Conservation (phyloP, 805 yeast species). For the Isabelozyma pseudorhagii region DNA sequence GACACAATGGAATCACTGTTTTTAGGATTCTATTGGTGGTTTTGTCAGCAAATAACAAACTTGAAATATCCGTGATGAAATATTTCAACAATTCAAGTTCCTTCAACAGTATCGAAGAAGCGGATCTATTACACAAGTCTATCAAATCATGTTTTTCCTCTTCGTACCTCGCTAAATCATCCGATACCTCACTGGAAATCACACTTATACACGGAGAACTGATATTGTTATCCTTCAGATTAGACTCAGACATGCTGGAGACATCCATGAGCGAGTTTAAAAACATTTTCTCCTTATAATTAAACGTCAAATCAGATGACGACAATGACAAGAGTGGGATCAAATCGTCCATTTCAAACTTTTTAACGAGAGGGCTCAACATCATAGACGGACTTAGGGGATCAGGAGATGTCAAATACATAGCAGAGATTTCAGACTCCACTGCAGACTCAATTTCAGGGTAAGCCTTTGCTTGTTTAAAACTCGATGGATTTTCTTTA, state of each 20-base stretch:
- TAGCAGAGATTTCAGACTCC: neutral
- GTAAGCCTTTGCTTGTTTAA: neutral
- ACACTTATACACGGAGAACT: neutral
- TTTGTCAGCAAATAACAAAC: constrained; percentile 18
- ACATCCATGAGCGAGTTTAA: constrained; percentile 9
- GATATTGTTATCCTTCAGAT: neutral
- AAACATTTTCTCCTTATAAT: constrained; percentile 14
- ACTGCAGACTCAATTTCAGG: neutral
- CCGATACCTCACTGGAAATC: neutral
- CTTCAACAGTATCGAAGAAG: constrained; percentile 3
- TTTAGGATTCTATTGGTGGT: constrained; percentile 17
- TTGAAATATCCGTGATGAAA: constrained; percentile 20
- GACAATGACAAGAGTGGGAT: neutral
- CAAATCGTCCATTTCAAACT: constrained; percentile 1
- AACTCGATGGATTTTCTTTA: neutral
- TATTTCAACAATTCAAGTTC: constrained; percentile 12
- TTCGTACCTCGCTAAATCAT: constrained; percentile 3
- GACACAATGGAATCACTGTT: constrained; percentile 18
- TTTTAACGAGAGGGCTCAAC: neutral
- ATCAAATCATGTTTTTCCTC: constrained; percentile 7
- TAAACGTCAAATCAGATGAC: constrained; percentile 2
- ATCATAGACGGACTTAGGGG: neutral
- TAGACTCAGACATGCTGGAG: neutral
- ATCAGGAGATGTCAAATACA: neutral
- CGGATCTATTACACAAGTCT: constrained; percentile 4